phyloP scores from a whole-genome alignment of 1,284 basidiomycete genomes.

The Entoloma clypeatum region DNA sequence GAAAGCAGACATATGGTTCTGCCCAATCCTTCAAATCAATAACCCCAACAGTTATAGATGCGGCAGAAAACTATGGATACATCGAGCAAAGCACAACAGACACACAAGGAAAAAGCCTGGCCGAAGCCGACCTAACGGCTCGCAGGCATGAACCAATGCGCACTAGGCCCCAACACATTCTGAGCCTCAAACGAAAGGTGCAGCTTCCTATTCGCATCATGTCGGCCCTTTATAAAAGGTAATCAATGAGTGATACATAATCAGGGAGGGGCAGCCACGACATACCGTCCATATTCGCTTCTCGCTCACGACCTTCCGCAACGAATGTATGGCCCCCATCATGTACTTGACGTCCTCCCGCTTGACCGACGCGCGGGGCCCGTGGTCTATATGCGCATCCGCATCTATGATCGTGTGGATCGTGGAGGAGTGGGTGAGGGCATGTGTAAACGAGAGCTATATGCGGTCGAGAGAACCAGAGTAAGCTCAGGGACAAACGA shows the following conservation, averaged over 20 bases:
- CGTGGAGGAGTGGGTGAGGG: constrained; percentile 36
- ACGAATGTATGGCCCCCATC: constrained; percentile 37
- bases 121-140: no score
- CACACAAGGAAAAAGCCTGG: no score
- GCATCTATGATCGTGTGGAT: constrained; percentile 49
- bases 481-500: constrained; percentile 1
- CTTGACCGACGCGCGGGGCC: constrained; percentile 37
- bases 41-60: no score
- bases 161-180: constrained; percentile 10
- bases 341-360: constrained; percentile 40
- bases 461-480: no score
- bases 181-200: constrained; percentile 17
- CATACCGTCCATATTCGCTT: constrained; percentile 58
- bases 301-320: constrained; percentile 49
- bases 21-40: no score
- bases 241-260: background rate
- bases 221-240: constrained; percentile 6
- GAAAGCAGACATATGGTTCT: no score
- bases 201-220: constrained; percentile 1
- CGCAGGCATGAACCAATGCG: constrained; percentile 37
- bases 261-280: constrained; percentile 8
- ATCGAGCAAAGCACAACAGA: no score
- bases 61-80: no score
- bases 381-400: constrained; percentile 43
- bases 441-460: constrained; percentile 32